These are phyloP conservation scores for Auriscalpium vulgare DNA, from an alignment of 768 basidiomycete genomes.

Conservation along the genomic window DNA sequence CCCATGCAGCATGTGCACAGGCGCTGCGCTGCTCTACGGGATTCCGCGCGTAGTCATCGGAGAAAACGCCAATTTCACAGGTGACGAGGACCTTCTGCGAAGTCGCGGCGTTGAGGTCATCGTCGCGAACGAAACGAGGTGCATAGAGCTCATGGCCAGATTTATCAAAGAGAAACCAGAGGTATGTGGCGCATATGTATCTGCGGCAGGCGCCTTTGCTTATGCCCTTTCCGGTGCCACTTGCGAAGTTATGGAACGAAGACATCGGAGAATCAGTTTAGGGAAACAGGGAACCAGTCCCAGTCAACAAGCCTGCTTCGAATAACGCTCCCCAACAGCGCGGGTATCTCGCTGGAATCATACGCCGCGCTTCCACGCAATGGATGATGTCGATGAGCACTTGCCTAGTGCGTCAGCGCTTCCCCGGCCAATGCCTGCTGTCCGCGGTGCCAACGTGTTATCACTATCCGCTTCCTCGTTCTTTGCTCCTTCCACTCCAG, in stretches of 20 bases:
- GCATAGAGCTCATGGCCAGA: constrained; percentile 44
- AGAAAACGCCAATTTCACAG: constrained; percentile 48
- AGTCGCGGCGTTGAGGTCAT: constrained; percentile 42
- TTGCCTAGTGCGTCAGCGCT: too few relatives aligned
- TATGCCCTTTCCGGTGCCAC: constrained; percentile 5
- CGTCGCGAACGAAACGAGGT: constrained; percentile 35
- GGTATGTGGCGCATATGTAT: constrained; percentile 24
- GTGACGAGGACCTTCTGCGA: constrained; percentile 46
- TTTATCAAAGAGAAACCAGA: constrained; percentile 53
- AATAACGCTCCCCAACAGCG: too few relatives aligned
- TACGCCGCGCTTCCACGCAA: too few relatives aligned
- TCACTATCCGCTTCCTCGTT: too few relatives aligned
- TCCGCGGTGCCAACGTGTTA: too few relatives aligned
- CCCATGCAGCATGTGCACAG: constrained; percentile 62
- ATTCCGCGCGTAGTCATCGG: constrained; percentile 62
- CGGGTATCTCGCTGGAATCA: too few relatives aligned
- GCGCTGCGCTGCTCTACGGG: constrained; percentile 53
- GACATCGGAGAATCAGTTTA: constrained; percentile 42
- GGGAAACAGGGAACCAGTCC: too few relatives aligned
- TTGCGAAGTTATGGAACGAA: constrained; percentile 45
- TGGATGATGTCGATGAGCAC: too few relatives aligned
- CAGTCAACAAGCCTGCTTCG: too few relatives aligned
- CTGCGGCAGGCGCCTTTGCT: neutral
- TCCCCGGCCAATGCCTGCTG: too few relatives aligned
- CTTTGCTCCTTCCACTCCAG: too few relatives aligned